Evolutionary conservation across 139 green algal species (phyloP), one percentile per base, ranked within the genome.

Genomic region (Coelastrella sp.): DNA sequence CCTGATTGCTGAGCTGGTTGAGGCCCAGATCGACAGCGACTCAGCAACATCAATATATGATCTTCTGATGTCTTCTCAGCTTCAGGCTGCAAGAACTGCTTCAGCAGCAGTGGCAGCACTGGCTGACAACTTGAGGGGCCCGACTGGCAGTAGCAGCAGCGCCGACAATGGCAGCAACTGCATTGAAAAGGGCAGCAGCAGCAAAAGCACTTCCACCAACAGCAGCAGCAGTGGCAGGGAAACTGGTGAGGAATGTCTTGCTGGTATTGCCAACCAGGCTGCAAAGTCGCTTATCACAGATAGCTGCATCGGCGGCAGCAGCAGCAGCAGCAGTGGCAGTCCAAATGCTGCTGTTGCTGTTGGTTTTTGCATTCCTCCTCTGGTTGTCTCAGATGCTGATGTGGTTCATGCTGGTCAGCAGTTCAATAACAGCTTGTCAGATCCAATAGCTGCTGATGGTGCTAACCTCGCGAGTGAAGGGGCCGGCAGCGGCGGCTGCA

Each of bases 11-110:
- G 37, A 59, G 30, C 35, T 75, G 66, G 45, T 21, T 53, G 57
- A 64, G 8, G 57, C 25, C 5, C 15, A 64, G 8, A 19, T 32
- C 5, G 60, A 69, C 7, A 23, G 19, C 13, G 60, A 69, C n/a
- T 13, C 4, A 41, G 60, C n/a, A n/a, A 27, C 25, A 41, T n/a
- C 5, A 32, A 19, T n/a, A 41, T n/a, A 38, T 69, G 60, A 77
- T 45, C 69, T 78, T 35, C 23, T 62, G 69, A 21, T 78, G 40
- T 7, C 7, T 11, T 32, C 71, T 7, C 71, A 79, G 71, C 43
- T 79, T 48, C 71, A 79, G 71, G 50, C 71, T 79, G 71, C 71
- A 11, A 37, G 69, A 21, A 78, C 40, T n/a, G 69, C 71, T 19
- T 63, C 71, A 43, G 43, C 71, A 62, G 71, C 41, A 48, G 38